Evolutionary conservation across 768 basidiomycete species (phyloP).

Genomic region (Russula virescens): DNA sequence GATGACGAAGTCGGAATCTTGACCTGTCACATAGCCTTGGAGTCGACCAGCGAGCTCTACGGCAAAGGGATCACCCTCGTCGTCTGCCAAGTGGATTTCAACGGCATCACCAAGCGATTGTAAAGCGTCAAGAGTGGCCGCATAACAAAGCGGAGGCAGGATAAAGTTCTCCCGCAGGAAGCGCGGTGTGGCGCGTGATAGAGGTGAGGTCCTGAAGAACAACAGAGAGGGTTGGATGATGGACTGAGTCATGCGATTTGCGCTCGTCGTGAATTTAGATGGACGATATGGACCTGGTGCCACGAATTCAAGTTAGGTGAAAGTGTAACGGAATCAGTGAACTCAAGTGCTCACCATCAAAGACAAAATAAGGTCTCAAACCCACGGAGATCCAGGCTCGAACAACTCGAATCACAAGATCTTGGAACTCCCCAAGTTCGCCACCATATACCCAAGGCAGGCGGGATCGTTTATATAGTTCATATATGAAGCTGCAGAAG

Average conservation of each 20-base stretch:
- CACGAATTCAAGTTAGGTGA: not conserved
- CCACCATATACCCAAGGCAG: constrained; percentile 86
- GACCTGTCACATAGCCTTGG: constrained; percentile 67
- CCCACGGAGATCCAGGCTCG: constrained; percentile 65
- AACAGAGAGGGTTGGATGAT: constrained; percentile 57
- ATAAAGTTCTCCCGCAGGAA: constrained; percentile 72
- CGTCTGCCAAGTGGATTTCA: constrained; percentile 67
- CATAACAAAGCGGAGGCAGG: constrained; percentile 60
- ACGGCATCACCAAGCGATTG: constrained; percentile 33
- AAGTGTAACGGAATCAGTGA: not conserved
- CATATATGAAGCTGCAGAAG: constrained; percentile 63
- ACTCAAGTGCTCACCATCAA: constrained; percentile 56
- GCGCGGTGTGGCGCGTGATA: constrained; percentile 55
- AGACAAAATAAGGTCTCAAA: constrained; percentile 65
- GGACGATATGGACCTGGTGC: constrained; percentile 57
- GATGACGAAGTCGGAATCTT: constrained; percentile 80
- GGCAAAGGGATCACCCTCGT: constrained; percentile 79
- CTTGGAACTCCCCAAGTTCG: constrained; percentile 56
- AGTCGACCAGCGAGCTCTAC: constrained; percentile 75
- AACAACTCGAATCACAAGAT: constrained; percentile 46
- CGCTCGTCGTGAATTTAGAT: constrained; percentile 66
- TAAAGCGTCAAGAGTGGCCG: constrained; percentile 54
- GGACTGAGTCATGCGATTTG: constrained; percentile 52
- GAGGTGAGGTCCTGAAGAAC: constrained; percentile 74
- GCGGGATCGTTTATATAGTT: constrained; percentile 50